Evolutionary conservation across 2,329 filamentous ascomycete genomes (phyloP).

Genomic region (Grosmannia penicillata): DNA sequence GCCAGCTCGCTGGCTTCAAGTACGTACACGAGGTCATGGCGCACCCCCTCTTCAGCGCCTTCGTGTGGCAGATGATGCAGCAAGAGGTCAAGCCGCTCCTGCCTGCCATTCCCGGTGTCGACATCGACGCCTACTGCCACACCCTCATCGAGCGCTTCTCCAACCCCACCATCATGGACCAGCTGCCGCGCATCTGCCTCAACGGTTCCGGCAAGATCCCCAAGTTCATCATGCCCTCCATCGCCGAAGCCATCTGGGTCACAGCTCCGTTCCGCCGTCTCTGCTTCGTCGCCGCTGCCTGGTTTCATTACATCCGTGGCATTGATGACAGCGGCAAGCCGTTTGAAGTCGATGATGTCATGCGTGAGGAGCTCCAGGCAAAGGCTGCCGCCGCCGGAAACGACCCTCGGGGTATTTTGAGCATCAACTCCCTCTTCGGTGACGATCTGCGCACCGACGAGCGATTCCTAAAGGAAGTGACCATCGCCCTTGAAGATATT

Average conservation of each 20-base stretch:
- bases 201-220: constrained; percentile 39
- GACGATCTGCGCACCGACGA: constrained; percentile 33
- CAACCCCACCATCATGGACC: constrained; percentile 41
- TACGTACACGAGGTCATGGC: constrained; percentile 40
- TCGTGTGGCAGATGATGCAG: constrained; percentile 40
- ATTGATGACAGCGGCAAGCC: constrained; percentile 29
- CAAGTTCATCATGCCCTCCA: constrained; percentile 33
- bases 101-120: constrained; percentile 32
- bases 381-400: constrained; percentile 27
- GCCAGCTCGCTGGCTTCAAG: constrained; percentile 34
- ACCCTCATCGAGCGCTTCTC: constrained; percentile 39
- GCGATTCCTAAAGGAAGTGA: constrained; percentile 30
- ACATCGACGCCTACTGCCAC: constrained; percentile 35
- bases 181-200: constrained; percentile 34
- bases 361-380: constrained; percentile 30
- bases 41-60: constrained; percentile 29
- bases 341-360: constrained; percentile 29
- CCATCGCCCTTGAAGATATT: constrained; percentile 31
- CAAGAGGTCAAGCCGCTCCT: constrained; percentile 36
- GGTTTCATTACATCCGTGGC: constrained; percentile 37
- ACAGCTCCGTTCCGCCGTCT: constrained; percentile 29
- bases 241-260: constrained; percentile 30
- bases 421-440: constrained; percentile 32
- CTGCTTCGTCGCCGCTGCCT: constrained; percentile 30
- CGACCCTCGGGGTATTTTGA: constrained; percentile 26